A percentile compares a stretch with the other conserved stretches of the same genome.
Evolutionary conservation across 257 asterid species (phyloP).

Genomic region (Knoxia roxburghii): DNA sequence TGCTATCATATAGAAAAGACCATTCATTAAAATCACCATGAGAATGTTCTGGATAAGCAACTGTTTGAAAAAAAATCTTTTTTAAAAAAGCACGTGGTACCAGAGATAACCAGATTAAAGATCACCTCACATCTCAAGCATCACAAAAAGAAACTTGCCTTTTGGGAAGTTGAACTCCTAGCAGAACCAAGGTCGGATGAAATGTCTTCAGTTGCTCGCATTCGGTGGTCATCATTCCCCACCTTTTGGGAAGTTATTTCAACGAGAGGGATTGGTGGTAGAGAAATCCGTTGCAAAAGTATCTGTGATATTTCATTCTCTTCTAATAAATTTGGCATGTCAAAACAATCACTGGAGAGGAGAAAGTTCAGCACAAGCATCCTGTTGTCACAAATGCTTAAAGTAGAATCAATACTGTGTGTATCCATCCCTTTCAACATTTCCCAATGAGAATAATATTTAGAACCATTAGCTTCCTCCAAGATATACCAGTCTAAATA

Average conservation of each 20-base stretch:
- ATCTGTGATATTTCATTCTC: slow-evolving; percentile 38
- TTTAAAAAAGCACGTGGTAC: not conserved
- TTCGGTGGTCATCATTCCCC: slow-evolving; percentile 27
- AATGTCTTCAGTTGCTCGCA: slow-evolving; percentile 27
- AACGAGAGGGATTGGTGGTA: slow-evolving; percentile 27
- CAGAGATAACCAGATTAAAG: not conserved
- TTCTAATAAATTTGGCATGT: slow-evolving; percentile 30
- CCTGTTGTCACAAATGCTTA: slow-evolving; percentile 35
- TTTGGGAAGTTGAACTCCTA: no score
- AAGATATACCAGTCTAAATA: slow-evolving; percentile 88
- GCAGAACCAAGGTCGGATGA: slow-evolving; percentile 30
- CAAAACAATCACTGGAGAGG: slow-evolving; percentile 49
- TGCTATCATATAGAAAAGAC: not conserved
- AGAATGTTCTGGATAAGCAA: not conserved
- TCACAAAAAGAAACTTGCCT: slow-evolving; percentile 32
- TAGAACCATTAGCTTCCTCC: slow-evolving; percentile 46
- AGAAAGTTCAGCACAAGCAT: slow-evolving; percentile 47
- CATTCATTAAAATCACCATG: not conserved
- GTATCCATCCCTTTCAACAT: slow-evolving; percentile 45
- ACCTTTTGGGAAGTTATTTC: slow-evolving; percentile 31
- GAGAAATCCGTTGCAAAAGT: slow-evolving; percentile 26
- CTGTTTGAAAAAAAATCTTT: not conserved
- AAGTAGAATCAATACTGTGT: slow-evolving; percentile 31
- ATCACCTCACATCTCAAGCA: not conserved
- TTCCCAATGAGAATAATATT: slow-evolving; percentile 42